Conservation (phyloP, 2,329 filamentous ascomycete genomes). For the Clarireedia homoeocarpa region DNA sequence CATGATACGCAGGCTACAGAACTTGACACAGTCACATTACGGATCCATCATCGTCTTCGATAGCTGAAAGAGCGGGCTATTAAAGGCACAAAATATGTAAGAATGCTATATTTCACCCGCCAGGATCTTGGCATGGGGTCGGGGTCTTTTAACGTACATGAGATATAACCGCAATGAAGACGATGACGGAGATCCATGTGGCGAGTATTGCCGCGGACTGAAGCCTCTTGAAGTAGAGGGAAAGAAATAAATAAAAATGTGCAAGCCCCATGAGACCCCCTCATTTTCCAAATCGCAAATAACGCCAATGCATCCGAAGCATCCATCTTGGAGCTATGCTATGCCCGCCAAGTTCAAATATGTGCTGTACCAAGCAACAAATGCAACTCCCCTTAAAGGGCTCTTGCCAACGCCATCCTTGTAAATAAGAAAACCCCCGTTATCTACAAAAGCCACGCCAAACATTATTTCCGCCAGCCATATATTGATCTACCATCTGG, state of each 20-base stretch:
- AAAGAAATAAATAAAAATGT: conserved; percentile 20
- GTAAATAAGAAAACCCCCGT: conserved; percentile 26
- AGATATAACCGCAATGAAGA: conserved; percentile 48
- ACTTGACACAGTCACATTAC: conserved; percentile 39
- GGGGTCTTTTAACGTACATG: conserved; percentile 58
- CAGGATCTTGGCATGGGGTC: conserved; percentile 31
- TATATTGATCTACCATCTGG: conserved; percentile 52
- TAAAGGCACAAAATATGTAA: conserved; percentile 33
- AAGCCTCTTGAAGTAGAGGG: conserved; percentile 8
- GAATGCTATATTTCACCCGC: conserved; percentile 44
- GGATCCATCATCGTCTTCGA: conserved; percentile 56
- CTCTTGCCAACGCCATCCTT: conserved; percentile 25
- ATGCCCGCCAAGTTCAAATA: conserved; percentile 41
- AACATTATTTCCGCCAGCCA: conserved; percentile 20
- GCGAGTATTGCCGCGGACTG: conserved; percentile 20
- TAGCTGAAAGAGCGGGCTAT: conserved; percentile 25
- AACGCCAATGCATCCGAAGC: conserved; percentile 30
- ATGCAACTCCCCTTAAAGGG: conserved; percentile 26
- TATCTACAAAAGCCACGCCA: conserved; percentile 24
- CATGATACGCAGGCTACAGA: conserved; percentile 14
- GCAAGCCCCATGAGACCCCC: conserved; percentile 22
- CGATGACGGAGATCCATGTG: conserved; percentile 58
- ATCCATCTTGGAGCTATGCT: conserved; percentile 33
- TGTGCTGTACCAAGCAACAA: conserved; percentile 25
- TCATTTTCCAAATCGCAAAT: conserved; percentile 22